These are phyloP conservation scores for Ploettnerulaceae sp. DNA, from an alignment of 2,329 filamentous ascomycete species.

Conservation along the genomic window DNA sequence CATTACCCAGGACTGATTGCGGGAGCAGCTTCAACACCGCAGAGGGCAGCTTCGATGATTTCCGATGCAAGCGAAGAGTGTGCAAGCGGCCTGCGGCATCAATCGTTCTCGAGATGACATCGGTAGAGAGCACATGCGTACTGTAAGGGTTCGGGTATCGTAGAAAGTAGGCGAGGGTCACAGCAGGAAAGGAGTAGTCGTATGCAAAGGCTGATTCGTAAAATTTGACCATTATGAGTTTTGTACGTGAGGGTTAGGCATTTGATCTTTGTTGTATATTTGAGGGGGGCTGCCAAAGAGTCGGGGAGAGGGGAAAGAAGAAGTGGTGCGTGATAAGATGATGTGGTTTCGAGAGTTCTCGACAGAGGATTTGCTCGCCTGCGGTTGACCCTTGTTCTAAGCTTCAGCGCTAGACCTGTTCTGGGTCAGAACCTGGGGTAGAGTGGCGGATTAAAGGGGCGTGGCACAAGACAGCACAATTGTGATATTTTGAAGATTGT, in stretches of 20 bases:
- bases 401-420: constrained; percentile 2
- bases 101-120: constrained; percentile 71
- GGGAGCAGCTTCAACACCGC: constrained; percentile 74
- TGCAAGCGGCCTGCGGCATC: constrained; percentile 72
- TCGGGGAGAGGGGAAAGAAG: constrained; percentile 6
- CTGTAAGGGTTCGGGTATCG: constrained; percentile 85
- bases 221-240: constrained; percentile 36
- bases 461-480: constrained; percentile 12
- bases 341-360: constrained; percentile 3
- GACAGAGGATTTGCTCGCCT: constrained; percentile 14
- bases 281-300: constrained; percentile 2
- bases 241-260: constrained; percentile 15
- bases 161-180: constrained; percentile 84
- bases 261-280: constrained; percentile 13
- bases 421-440: constrained; percentile 21
- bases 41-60: constrained; percentile 71
- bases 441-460: background rate
- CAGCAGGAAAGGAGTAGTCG: constrained; percentile 76
- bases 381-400: background rate
- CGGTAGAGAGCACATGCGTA: constrained; percentile 75
- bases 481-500: background rate
- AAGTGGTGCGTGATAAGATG: constrained; percentile 13
- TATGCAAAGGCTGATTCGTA: constrained; percentile 61
- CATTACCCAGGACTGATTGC: constrained; percentile 46
- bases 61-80: constrained; percentile 75